These are phyloP conservation scores for Penicillium sp. DNA, from an alignment of 2,329 filamentous ascomycete species.

Conservation along the genomic window DNA sequence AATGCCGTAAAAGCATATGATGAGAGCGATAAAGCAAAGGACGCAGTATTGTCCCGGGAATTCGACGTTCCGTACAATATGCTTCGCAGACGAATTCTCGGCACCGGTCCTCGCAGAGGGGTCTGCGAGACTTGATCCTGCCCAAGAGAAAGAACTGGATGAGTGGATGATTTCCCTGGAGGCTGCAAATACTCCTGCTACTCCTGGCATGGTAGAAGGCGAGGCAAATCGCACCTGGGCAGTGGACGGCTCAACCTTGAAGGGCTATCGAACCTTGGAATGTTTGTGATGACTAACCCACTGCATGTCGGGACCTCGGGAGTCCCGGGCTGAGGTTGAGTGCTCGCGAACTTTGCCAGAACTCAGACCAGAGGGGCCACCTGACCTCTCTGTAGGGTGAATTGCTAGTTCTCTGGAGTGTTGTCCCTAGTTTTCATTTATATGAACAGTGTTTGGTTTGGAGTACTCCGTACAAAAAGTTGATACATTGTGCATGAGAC, in stretches of 20 bases:
- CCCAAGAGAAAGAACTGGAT: background rate
- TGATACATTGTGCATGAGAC: no score
- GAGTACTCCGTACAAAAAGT: no score
- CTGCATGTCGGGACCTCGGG: accelerated
- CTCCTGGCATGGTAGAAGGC: background rate
- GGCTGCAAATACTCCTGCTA: background rate
- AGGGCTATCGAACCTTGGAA: no score
- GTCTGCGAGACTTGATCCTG: background rate
- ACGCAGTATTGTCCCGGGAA: background rate
- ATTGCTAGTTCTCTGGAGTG: no score
- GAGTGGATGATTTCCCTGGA: background rate
- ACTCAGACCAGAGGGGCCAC: no score
- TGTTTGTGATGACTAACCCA: no score
- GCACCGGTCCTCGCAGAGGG: background rate
- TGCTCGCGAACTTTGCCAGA: no score
- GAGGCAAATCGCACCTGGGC: background rate
- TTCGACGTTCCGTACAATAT: background rate
- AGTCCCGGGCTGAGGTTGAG: no score
- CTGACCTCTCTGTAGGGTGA: no score
- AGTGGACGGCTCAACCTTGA: no score
- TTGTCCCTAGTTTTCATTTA: no score
- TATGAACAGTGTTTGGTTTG: no score
- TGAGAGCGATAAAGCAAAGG: background rate
- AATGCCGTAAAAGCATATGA: background rate
- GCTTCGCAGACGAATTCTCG: background rate